Percentiles rank a stretch among this genome's conserved stretches.
phyloP scores from a whole-genome alignment of 768 basidiomycete genomes.

The Hericium coralloides region DNA sequence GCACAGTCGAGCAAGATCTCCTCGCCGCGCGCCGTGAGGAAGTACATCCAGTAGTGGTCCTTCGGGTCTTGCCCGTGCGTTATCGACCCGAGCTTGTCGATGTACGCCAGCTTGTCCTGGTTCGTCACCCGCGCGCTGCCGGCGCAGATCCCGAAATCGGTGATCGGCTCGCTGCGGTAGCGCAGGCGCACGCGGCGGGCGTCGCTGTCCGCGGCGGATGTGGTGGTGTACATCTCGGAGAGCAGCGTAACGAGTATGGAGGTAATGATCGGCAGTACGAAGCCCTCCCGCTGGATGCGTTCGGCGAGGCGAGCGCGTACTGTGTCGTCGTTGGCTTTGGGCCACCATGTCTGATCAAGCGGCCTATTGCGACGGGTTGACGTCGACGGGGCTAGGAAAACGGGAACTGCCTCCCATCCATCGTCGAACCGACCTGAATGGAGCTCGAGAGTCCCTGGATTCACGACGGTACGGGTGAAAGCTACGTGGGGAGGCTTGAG shows the following conservation, averaged over 20 bases:
- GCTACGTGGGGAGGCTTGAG: constrained; percentile 15
- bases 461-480: constrained; percentile 11
- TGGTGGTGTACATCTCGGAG: constrained; percentile 33
- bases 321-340: not conserved
- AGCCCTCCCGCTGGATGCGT: constrained; percentile 21
- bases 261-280: constrained; percentile 25
- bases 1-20: constrained; percentile 31
- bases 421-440: not conserved
- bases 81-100: constrained; percentile 15
- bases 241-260: constrained; percentile 27
- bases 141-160: constrained; percentile 36
- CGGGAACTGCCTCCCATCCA: not conserved
- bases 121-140: constrained; percentile 26
- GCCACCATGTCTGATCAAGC: not conserved
- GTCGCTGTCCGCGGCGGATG: constrained; percentile 8
- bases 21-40: constrained; percentile 33
- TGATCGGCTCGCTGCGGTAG: constrained; percentile 30
- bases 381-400: not conserved
- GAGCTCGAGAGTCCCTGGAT: too few relatives aligned
- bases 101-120: constrained; percentile 31
- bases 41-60: constrained; percentile 44
- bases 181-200: constrained; percentile 26
- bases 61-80: constrained; percentile 31
- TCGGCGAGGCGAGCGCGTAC: not conserved
- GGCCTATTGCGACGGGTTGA: not conserved